phyloP scores from a whole-genome alignment of 2,329 filamentous ascomycete genomes.

The Colletotrichum sp. region DNA sequence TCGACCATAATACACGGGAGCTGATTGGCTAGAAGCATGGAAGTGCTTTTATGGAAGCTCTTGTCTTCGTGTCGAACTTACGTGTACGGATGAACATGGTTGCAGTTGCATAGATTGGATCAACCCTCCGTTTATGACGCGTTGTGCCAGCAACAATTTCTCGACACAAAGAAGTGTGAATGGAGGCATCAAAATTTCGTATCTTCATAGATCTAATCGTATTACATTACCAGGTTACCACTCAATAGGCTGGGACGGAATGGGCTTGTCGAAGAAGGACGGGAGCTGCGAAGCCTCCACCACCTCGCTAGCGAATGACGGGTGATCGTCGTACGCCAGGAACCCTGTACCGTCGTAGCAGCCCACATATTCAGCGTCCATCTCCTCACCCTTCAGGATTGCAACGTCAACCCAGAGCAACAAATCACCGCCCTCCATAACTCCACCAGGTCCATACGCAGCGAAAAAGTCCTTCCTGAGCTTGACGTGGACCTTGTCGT shows the following conservation, averaged over 20 bases:
- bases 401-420: slow-evolving; percentile 15
- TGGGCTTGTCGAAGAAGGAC: slow-evolving; percentile 6
- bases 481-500: slow-evolving; percentile 16
- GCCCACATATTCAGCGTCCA: slow-evolving; percentile 16
- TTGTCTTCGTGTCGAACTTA: background rate
- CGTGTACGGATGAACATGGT: background rate
- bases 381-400: slow-evolving; percentile 13
- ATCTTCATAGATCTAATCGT: background rate
- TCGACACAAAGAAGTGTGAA: background rate
- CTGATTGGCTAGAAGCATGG: background rate
- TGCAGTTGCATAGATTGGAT: background rate
- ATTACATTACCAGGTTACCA: background rate
- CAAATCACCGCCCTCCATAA: slow-evolving; percentile 13
- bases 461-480: slow-evolving; percentile 14
- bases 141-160: background rate
- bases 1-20: background rate
- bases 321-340: slow-evolving; percentile 7
- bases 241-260: slow-evolving; percentile 6
- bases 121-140: background rate
- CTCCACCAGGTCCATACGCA: slow-evolving; percentile 9
- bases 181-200: background rate
- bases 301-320: background rate
- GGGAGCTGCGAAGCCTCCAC: background rate
- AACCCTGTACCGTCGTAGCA: slow-evolving; percentile 16
- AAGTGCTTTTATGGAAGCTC: background rate